Base-by-base conservation (phyloP, 257 asterid species). In the Primulina eburnea region DNA sequence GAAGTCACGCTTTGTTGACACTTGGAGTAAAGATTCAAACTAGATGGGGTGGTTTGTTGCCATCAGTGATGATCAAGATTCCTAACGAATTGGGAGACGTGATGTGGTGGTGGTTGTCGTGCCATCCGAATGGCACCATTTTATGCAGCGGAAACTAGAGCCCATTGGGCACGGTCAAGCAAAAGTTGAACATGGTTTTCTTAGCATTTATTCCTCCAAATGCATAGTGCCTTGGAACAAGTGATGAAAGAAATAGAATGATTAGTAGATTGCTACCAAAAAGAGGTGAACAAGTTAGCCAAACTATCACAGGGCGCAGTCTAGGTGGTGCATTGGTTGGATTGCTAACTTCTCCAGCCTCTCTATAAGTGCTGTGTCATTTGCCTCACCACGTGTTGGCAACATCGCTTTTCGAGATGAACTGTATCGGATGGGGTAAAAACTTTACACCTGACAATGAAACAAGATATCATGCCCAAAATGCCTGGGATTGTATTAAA, bases 31-130 rank as follows among this genome's bases (percentile, higher is more conserved):
- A 32, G 92, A 88, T 32, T 88, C 96, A 0, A 90, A 90, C 12
- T 90, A 96, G 97, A 90, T 88, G 70, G 97, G 97, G 1, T 90
- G 97, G 1, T 90, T 86, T 57, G 87, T 88, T 3, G 92, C 89
- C 0, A 89, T 85, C 21, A 86, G 94, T 71, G 85, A 85, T 56
- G 90, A 86, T 14, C 69, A 73, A 6, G 92, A 90, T 62, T 72
- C 96, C 4, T 26, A n/a, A 20, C 26, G 97, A 24, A 88, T 90
- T 24, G 94, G 97, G 2, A 70, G 94, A 28, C 76, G 90, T 29
- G 90, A 90, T 78, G 78, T 90, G 7, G 89, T 82, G 18, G 95
- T 88, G 40, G 77, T 90, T 53, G 94, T 86, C 35, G 76, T 82
- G 34, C 90, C 90, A 12, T 74, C 95, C 2, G 94, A 88, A 75